Evolutionary conservation across 2,329 filamentous ascomycete species (phyloP).

Genomic region (Xylariales sp.): DNA sequence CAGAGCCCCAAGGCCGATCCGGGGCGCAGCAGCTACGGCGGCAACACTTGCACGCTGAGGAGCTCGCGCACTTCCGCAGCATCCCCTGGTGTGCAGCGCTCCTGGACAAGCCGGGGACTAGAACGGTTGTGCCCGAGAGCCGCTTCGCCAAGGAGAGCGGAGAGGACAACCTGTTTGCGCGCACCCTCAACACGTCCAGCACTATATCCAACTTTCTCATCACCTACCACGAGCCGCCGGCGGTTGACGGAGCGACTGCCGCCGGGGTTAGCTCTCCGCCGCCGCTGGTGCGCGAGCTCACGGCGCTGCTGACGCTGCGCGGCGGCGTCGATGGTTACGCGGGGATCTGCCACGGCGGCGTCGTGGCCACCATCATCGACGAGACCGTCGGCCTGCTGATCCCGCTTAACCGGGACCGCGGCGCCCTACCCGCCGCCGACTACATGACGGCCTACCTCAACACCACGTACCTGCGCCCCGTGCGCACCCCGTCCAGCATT

Average conservation of each 20-base stretch:
- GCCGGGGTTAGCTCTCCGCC: no score
- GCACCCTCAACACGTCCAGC: constrained; percentile 1
- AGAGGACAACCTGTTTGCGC: constrained; percentile 1
- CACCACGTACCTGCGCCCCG: constrained; percentile 8
- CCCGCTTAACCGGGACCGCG: constrained; percentile 28
- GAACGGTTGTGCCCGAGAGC: not conserved
- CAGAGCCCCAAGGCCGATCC: no score
- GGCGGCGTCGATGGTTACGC: constrained; percentile 49
- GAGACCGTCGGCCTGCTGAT: constrained; percentile 51
- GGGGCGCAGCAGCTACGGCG: no score
- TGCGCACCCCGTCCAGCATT: not conserved
- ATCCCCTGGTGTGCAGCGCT: constrained; percentile 4
- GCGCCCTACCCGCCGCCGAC: not conserved
- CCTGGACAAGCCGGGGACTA: not conserved
- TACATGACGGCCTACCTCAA: constrained; percentile 14
- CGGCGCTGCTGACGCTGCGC: constrained; percentile 37
- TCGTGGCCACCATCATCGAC: constrained; percentile 54
- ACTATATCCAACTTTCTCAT: not conserved
- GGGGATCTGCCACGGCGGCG: constrained; percentile 51
- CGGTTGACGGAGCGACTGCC: not conserved
- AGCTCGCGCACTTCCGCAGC: not conserved
- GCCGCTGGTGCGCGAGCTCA: constrained; percentile 24
- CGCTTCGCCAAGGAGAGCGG: not conserved
- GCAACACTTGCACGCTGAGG: no score
- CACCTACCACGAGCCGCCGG: constrained; percentile 1